Evolutionary conservation across 805 yeast species (phyloP).

Genomic region (Clavispora phyllophila): DNA sequence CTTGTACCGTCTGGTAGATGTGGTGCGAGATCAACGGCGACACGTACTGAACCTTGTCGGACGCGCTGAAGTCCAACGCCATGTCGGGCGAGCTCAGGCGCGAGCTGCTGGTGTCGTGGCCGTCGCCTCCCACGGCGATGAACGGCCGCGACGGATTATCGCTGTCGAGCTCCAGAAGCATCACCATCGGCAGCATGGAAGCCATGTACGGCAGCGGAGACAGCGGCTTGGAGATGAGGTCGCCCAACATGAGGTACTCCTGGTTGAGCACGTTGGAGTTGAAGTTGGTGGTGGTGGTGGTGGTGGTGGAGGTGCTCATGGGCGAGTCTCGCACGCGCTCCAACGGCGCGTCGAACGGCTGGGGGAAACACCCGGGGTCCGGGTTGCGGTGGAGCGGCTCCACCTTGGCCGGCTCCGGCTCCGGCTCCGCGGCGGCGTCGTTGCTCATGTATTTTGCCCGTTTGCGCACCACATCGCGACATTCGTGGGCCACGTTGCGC

Average conservation of each 20-base stretch:
- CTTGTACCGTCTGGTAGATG: constrained; percentile 47
- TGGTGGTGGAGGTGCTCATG: constrained; percentile 2
- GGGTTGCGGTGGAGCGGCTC: not conserved
- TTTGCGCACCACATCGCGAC: constrained; percentile 57
- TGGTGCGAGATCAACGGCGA: constrained; percentile 56
- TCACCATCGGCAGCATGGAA: constrained; percentile 6
- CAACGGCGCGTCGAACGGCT: not conserved
- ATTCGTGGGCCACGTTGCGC: constrained; percentile 49
- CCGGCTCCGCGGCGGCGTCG: not conserved
- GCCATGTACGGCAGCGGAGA: constrained; percentile 35
- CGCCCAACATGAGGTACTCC: constrained; percentile 48
- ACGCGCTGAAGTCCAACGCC: constrained; percentile 7
- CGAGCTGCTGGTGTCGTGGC: constrained; percentile 4
- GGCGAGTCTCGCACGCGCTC: not conserved
- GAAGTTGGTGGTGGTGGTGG: constrained; percentile 18
- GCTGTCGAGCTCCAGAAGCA: constrained; percentile 8
- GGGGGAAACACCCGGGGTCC: not conserved
- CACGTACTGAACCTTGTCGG: constrained; percentile 38
- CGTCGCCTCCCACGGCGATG: constrained; percentile 32
- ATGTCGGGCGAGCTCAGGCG: constrained; percentile 10
- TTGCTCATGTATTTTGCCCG: constrained; percentile 35
- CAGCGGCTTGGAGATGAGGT: constrained; percentile 40
- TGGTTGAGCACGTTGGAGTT: constrained; percentile 45
- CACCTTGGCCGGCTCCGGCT: not conserved
- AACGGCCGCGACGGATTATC: constrained; percentile 34